These are phyloP conservation scores for Monilinia fructicola DNA, from an alignment of 2,329 filamentous ascomycete species.

Conservation along the genomic window DNA sequence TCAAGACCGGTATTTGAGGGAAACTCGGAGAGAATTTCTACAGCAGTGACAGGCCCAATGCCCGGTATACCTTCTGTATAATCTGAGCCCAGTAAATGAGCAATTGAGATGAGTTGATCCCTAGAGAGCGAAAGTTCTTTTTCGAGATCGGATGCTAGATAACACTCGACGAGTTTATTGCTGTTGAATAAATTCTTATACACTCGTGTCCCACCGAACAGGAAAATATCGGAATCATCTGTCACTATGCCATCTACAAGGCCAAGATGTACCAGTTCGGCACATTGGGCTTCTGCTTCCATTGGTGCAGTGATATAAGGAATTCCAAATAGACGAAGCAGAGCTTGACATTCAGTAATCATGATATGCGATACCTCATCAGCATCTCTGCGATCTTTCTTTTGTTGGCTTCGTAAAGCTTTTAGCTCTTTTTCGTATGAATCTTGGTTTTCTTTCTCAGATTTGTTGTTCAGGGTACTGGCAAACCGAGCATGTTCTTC, in stretches of 20 bases:
- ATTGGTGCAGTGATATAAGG: constrained; percentile 97
- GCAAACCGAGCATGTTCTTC: constrained; percentile 94
- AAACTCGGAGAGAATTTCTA: constrained; percentile 94
- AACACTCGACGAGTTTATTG: constrained; percentile 97
- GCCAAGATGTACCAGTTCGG: constrained; percentile 79
- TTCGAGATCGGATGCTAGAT: constrained; percentile 78
- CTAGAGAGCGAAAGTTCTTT: constrained; percentile 85
- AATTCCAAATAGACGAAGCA: constrained; percentile 86
- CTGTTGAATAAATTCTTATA: constrained; percentile 99
- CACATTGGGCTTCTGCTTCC: constrained; percentile 98
- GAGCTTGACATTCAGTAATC: constrained; percentile 90
- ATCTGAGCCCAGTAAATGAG: constrained; percentile 88
- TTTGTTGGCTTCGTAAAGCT: constrained; percentile 87
- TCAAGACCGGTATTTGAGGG: constrained; percentile 56
- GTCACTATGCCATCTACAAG: constrained; percentile 97
- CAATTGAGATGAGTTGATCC: constrained; percentile 83
- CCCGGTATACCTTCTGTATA: constrained; percentile 92
- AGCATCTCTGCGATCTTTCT: constrained; percentile 91
- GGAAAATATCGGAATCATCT: constrained; percentile 93
- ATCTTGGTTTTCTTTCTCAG: constrained; percentile 65
- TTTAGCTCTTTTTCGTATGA: constrained; percentile 87
- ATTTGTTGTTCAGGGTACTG: constrained; percentile 77
- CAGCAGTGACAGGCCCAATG: constrained; percentile 88
- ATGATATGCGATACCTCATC: constrained; percentile 97
- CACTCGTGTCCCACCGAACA: constrained; percentile 92